Percentiles rank a stretch among this genome's conserved stretches.
Evolutionary conservation across 2,329 filamentous ascomycete species (phyloP).

Genomic region (Penicillium sp.): DNA sequence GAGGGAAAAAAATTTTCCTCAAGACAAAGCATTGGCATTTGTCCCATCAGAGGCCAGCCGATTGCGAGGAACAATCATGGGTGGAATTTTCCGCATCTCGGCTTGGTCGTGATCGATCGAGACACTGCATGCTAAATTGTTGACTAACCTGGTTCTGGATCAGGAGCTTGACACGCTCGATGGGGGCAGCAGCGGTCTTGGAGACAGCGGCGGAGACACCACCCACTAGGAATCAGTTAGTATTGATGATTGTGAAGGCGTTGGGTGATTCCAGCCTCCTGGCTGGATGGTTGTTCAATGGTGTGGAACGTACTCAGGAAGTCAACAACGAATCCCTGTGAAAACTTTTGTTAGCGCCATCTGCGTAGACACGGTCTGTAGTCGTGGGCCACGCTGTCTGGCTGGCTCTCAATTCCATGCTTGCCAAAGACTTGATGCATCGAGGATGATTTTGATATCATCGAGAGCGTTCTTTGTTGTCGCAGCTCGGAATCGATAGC

Average conservation of each 20-base stretch:
- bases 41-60: not conserved
- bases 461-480: not conserved
- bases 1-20: constrained; percentile 22
- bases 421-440: not conserved
- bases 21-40: not conserved
- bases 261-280: not conserved
- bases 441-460: constrained; percentile 6
- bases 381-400: not conserved
- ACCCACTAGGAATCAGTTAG: constrained; percentile 74
- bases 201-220: constrained; percentile 99
- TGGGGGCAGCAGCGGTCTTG: constrained; percentile 99
- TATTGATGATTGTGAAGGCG: constrained; percentile 13
- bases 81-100: not conserved
- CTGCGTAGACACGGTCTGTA: not conserved
- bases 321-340: constrained; percentile 90
- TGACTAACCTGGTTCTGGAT: constrained; percentile 98
- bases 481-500: constrained; percentile 14
- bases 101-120: not conserved
- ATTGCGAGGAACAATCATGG: not conserved
- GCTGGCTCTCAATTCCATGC: not conserved
- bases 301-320: constrained; percentile 84
- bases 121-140: constrained; percentile 1
- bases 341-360: constrained; percentile 35
- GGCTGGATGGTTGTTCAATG: constrained; percentile 3
- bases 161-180: constrained; percentile 99